Conservation (phyloP, 2,329 filamentous ascomycete genomes). For the Penicillium sp. region DNA sequence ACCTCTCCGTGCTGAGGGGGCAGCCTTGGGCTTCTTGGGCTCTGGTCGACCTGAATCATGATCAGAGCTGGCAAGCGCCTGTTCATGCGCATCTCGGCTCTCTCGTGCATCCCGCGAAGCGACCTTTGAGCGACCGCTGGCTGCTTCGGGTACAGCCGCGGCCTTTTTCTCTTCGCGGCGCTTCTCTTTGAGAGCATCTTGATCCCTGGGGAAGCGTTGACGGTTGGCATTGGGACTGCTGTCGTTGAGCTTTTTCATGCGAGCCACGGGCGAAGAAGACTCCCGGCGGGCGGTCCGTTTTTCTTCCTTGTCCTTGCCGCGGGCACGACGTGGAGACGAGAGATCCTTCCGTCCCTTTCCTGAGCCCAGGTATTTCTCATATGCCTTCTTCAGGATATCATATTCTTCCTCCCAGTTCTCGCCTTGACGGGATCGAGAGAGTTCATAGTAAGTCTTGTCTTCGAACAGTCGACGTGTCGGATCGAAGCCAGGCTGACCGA, state of each 20-base stretch:
- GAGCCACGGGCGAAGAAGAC: slow-evolving; percentile 49
- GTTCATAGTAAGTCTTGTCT: slow-evolving; percentile 83
- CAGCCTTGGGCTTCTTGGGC: slow-evolving; percentile 38
- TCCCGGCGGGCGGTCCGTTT: slow-evolving; percentile 41
- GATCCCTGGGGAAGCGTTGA: slow-evolving; percentile 35
- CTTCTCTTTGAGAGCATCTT: slow-evolving; percentile 34
- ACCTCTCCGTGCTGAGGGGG: slow-evolving; percentile 35
- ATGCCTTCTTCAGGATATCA: slow-evolving; percentile 74
- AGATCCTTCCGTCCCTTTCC: slow-evolving; percentile 42
- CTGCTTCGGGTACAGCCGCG: neutral
- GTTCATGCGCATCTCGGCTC: slow-evolving; percentile 33
- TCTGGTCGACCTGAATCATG: slow-evolving; percentile 39
- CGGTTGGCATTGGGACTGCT: slow-evolving; percentile 39
- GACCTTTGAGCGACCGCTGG: slow-evolving; percentile 32
- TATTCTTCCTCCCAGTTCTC: slow-evolving; percentile 91
- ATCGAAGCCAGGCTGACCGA: slow-evolving; percentile 80
- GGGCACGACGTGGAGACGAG: slow-evolving; percentile 48
- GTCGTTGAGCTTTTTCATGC: slow-evolving; percentile 39
- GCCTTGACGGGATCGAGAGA: slow-evolving; percentile 80
- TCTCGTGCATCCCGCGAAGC: slow-evolving; percentile 9
- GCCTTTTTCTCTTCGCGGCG: slow-evolving; percentile 31
- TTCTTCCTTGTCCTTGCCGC: slow-evolving; percentile 49
- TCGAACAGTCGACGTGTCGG: slow-evolving; percentile 75
- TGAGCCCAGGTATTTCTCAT: slow-evolving; percentile 45
- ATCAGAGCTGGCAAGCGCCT: slow-evolving; percentile 39